phyloP scores from a whole-genome alignment of 441 rosid genomes.

The Populus tomentosa region DNA sequence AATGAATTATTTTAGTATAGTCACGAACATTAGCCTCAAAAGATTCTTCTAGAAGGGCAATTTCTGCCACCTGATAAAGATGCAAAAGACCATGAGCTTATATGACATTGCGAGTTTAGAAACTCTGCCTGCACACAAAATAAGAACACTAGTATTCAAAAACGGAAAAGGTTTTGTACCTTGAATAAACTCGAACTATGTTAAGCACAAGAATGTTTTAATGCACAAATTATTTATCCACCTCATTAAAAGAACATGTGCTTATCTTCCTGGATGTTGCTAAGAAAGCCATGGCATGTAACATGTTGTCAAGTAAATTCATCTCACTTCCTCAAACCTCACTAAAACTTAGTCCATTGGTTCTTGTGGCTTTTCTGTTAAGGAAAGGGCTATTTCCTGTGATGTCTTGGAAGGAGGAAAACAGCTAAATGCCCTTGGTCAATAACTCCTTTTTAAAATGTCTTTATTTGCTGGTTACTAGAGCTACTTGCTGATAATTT shows the following conservation, averaged over 20 bases:
- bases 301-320: background rate
- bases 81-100: conserved; percentile 13
- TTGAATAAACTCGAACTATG: background rate
- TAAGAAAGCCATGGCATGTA: too few relatives aligned
- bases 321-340: background rate
- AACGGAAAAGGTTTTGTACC: background rate
- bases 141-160: background rate
- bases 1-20: conserved; percentile 77
- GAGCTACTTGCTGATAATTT: background rate
- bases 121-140: background rate
- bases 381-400: background rate
- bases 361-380: background rate
- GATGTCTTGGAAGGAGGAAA: background rate
- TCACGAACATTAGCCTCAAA: conserved; percentile 80
- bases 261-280: background rate
- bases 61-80: conserved; percentile 51
- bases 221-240: background rate
- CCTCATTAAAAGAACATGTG: background rate
- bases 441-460: background rate
- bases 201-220: background rate
- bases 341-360: background rate
- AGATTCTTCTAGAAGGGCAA: conserved; percentile 63
- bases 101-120: background rate
- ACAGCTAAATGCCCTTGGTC: too few relatives aligned
- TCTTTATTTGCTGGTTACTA: background rate